Conservation (phyloP, 108 stramenopile genomes). For the Chaetoceros tenuissimus region DNA sequence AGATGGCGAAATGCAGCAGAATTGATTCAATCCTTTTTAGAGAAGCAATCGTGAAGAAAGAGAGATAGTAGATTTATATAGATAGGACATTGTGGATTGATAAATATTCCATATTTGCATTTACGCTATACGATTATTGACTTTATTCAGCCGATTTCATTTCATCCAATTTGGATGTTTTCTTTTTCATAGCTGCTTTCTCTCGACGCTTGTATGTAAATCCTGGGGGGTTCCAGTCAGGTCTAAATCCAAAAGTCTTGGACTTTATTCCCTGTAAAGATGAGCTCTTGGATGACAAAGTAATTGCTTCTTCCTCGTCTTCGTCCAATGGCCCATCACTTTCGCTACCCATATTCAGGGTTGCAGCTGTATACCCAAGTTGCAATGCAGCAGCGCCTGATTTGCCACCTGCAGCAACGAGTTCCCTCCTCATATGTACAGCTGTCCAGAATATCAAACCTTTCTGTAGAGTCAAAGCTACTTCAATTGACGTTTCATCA, state of each 20-base stretch:
- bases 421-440: slow-evolving; percentile 25
- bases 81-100: too few species aligned
- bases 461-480: slow-evolving; percentile 26
- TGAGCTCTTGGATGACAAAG: not conserved
- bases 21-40: slow-evolving; percentile 28
- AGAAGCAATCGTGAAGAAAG: too few species aligned
- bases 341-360: slow-evolving; percentile 37
- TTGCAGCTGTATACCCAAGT: slow-evolving; percentile 18
- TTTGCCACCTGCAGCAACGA: slow-evolving; percentile 21
- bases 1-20: slow-evolving; percentile 44
- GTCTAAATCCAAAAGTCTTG: slow-evolving; percentile 27
- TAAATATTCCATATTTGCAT: too few species aligned
- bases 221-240: slow-evolving; percentile 33
- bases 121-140: too few species aligned
- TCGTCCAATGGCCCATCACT: slow-evolving; percentile 21
- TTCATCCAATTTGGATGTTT: slow-evolving; percentile 24
- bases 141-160: too few species aligned
- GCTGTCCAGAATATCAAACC: slow-evolving; percentile 35
- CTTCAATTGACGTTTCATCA: slow-evolving; percentile 9
- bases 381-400: slow-evolving; percentile 16
- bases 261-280: slow-evolving; percentile 1
- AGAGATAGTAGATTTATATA: too few species aligned
- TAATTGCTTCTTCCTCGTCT: slow-evolving; percentile 13
- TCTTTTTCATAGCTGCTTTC: slow-evolving; percentile 29
- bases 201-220: slow-evolving; percentile 39